Evolutionary conservation across 345 rosid species (phyloP).

Genomic region (Corymbia maculata): DNA sequence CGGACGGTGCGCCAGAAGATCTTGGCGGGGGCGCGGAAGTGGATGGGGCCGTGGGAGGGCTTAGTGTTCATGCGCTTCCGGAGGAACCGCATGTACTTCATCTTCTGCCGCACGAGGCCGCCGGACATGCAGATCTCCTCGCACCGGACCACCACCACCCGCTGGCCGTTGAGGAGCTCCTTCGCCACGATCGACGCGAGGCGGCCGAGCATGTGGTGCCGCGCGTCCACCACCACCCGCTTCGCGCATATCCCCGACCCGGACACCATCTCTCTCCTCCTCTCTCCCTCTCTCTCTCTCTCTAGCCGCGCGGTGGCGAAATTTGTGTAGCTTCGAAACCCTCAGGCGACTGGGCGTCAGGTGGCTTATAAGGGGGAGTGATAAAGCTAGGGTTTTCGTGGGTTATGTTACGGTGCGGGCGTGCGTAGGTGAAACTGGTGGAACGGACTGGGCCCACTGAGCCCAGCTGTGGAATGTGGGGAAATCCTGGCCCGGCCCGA

Average conservation of each 20-base stretch:
- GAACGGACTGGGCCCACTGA: not conserved
- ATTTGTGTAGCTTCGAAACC: not conserved
- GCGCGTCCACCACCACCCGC: conserved; percentile 71
- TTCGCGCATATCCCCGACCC: conserved; percentile 73
- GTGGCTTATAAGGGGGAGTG: not conserved
- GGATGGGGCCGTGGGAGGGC: conserved; percentile 93
- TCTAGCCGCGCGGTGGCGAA: not conserved
- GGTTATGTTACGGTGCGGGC: not conserved
- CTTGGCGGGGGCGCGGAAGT: conserved; percentile 86
- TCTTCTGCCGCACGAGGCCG: conserved; percentile 84
- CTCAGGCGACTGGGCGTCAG: not conserved
- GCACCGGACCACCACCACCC: conserved; percentile 66
- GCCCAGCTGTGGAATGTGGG: not conserved
- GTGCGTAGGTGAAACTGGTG: not conserved
- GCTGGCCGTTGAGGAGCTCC: conserved; percentile 82
- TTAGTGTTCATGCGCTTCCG: conserved; percentile 94
- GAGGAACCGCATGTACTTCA: conserved; percentile 86
- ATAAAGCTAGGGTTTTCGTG: not conserved
- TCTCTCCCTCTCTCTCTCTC: not conserved
- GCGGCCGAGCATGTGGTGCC: conserved; percentile 81
- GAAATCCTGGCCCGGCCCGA: not conserved
- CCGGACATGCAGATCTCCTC: conserved; percentile 87
- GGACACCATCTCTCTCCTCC: conserved; percentile 43
- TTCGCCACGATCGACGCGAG: conserved; percentile 62
- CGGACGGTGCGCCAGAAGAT: conserved; percentile 90